A percentile compares a stretch with the other conserved stretches of the same genome.
Evolutionary conservation across 441 rosid species (phyloP).

Genomic region (Pelargonium hybrid): DNA sequence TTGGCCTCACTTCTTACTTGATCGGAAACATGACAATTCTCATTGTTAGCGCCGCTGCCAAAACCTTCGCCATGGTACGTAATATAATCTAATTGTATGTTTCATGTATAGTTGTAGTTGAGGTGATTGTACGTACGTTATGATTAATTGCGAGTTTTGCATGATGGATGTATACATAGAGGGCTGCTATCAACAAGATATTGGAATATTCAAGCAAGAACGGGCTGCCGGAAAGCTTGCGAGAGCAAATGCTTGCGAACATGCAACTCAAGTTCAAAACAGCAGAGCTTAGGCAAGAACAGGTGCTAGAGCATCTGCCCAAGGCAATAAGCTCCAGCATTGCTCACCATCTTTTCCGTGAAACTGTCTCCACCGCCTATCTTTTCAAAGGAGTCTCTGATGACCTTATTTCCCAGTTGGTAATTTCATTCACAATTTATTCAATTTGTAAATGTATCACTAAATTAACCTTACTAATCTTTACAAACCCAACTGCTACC

Average conservation of each 20-base stretch:
- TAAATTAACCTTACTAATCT: no score
- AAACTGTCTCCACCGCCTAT: constrained; percentile 44
- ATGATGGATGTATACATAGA: no score
- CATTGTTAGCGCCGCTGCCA: constrained; percentile 54
- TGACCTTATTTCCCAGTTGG: constrained; percentile 66
- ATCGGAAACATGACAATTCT: constrained; percentile 97
- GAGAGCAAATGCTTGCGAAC: constrained; percentile 83
- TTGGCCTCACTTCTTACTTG: constrained; percentile 75
- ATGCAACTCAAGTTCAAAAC: constrained; percentile 89
- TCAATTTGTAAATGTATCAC: no score
- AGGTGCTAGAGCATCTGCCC: constrained; percentile 68
- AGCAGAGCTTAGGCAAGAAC: constrained; percentile 73
- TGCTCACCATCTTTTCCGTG: constrained; percentile 62
- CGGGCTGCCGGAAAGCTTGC: constrained; percentile 63
- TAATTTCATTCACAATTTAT: constrained; percentile 14
- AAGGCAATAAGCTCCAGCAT: constrained; percentile 87
- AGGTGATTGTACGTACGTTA: no score
- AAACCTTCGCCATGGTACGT: constrained; percentile 72
- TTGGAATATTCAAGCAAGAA: constrained; percentile 71
- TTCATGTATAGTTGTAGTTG: no score
- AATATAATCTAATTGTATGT: no score
- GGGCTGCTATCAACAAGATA: constrained; percentile 65
- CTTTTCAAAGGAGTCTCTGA: constrained; percentile 66
- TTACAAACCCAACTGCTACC: no score
- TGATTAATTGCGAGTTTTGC: no score